Conservation (phyloP, 1,284 basidiomycete genomes). For the Cutaneotrichosporon sp. region DNA sequence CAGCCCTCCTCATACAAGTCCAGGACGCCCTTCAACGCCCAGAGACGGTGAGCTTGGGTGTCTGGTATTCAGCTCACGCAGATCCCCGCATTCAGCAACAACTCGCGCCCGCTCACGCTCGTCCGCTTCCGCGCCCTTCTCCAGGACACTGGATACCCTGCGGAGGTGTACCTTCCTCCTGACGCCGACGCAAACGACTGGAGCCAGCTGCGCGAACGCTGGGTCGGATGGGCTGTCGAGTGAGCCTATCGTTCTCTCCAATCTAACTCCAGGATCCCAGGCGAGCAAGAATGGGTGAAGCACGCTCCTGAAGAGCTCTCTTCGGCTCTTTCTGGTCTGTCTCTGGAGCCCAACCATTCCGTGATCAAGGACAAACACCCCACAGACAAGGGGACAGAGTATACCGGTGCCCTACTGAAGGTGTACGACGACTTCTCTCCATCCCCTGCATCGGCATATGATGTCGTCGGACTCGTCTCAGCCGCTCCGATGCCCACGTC, state of each 20-base stretch:
- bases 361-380: conserved; percentile 42
- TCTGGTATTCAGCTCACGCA: conserved; percentile 10
- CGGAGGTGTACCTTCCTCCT: conserved; percentile 49
- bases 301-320: neutral
- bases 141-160: conserved; percentile 52
- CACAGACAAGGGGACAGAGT: conserved; percentile 29
- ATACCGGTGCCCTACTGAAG: conserved; percentile 49
- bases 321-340: neutral
- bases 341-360: conserved; percentile 18
- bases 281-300: conserved; percentile 40
- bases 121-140: conserved; percentile 50
- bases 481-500: conserved; percentile 40
- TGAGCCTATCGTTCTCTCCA: conserved; percentile 21
- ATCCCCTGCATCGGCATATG: conserved; percentile 43
- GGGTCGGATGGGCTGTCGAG: conserved; percentile 53
- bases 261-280: conserved; percentile 37
- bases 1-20: conserved; percentile 15
- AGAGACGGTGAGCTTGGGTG: conserved; percentile 19
- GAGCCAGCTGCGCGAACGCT: conserved; percentile 47
- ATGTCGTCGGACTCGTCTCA: conserved; percentile 47
- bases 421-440: conserved; percentile 48
- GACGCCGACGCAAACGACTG: conserved; percentile 29
- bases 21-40: conserved; percentile 17
- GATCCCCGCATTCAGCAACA: conserved; percentile 33
- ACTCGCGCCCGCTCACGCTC: conserved; percentile 36